These are phyloP conservation scores for Vitis hybrid DNA, from an alignment of 177 flowering plant genomes.

Conservation along the genomic window DNA sequence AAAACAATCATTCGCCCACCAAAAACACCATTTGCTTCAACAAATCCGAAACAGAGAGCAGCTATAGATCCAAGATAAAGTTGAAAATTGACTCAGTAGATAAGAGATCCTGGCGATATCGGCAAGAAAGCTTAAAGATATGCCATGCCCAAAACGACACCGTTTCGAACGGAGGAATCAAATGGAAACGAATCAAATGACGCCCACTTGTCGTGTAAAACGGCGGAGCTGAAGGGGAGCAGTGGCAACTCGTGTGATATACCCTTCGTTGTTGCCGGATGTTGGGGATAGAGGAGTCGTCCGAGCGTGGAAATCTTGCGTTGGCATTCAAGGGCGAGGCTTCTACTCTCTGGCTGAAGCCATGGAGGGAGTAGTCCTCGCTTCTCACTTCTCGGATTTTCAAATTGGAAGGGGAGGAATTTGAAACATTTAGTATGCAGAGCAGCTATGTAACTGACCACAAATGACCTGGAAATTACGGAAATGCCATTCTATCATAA, in stretches of 20 bases:
- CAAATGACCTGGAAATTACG: background rate
- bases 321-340: background rate
- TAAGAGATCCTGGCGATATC: no score
- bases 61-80: no score
- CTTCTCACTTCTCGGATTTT: background rate
- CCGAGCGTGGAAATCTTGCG: constrained; percentile 4
- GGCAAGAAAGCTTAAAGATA: no score
- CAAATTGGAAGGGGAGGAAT: no score
- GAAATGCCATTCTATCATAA: constrained; percentile 3
- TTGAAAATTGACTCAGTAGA: no score
- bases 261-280: background rate
- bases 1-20: no score
- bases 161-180: no score
- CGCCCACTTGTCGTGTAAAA: background rate
- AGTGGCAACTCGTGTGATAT: background rate
- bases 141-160: no score
- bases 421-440: no score
- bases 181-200: no score
- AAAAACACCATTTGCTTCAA: no score
- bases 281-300: constrained; percentile 2
- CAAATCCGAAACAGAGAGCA: no score
- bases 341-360: background rate
- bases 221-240: background rate
- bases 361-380: background rate
- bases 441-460: background rate